Conservation (phyloP, 73 alveolate genomes). For the Symbiodinium pilosum region DNA sequence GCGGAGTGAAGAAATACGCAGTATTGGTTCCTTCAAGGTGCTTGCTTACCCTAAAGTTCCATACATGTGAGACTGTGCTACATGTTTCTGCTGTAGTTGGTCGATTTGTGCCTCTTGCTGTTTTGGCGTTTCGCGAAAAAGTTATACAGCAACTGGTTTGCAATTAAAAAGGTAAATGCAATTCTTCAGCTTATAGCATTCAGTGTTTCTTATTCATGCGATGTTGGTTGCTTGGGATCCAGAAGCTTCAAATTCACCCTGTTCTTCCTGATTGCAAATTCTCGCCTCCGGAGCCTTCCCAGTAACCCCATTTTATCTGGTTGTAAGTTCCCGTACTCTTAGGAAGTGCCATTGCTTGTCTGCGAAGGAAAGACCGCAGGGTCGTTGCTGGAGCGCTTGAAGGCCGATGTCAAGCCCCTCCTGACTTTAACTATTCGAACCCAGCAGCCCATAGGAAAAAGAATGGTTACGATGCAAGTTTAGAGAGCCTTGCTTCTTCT, state of each 20-base stretch:
- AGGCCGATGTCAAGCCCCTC: too few relatives aligned
- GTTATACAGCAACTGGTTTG: neutral
- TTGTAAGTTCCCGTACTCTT: too few relatives aligned
- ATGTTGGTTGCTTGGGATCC: neutral
- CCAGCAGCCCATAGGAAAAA: neutral
- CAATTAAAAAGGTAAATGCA: neutral
- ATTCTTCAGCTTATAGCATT: neutral
- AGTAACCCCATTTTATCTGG: neutral
- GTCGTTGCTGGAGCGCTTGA: too few relatives aligned
- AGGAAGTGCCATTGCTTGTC: too few relatives aligned
- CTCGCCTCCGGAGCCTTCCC: neutral
- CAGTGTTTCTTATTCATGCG: neutral
- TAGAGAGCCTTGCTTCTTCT: neutral
- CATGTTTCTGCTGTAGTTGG: neutral
- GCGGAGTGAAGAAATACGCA: neutral
- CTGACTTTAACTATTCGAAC: too few relatives aligned
- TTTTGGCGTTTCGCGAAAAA: neutral
- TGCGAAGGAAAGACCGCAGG: too few relatives aligned
- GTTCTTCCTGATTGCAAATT: neutral
- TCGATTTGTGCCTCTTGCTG: neutral
- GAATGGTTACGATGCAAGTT: too few relatives aligned
- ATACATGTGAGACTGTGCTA: neutral
- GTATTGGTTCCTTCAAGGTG: neutral
- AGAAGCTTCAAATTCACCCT: neutral
- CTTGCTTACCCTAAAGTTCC: neutral